phyloP scores from a whole-genome alignment of 495 filamentous ascomycete genomes.

The Penicillium crystallinum region DNA sequence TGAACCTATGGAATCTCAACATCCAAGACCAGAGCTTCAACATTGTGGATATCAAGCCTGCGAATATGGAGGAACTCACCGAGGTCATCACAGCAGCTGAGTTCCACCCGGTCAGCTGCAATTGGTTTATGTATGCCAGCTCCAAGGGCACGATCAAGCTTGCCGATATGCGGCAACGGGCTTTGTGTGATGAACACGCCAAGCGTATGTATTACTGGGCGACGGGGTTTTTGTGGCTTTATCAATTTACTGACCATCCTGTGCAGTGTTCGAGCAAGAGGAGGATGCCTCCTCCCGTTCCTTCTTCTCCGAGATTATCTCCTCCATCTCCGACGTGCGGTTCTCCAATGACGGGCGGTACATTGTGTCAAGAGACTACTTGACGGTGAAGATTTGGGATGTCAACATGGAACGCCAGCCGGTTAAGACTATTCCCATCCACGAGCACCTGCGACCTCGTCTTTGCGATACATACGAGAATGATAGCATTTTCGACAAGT shows the following conservation, averaged over 20 bases:
- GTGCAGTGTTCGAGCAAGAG: constrained; percentile 92
- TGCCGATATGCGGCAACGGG: constrained; percentile 95
- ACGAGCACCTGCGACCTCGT: constrained; percentile 90
- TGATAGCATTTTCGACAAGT: constrained; percentile 99
- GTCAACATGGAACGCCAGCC: constrained; percentile 97
- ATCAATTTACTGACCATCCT: constrained; percentile 10
- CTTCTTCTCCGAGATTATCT: constrained; percentile 99
- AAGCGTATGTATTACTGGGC: constrained; percentile 63
- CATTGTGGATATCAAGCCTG: constrained; percentile 98
- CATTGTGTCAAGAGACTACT: constrained; percentile 94
- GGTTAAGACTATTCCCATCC: constrained; percentile 97
- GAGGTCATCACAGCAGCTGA: constrained; percentile 98
- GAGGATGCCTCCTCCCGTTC: constrained; percentile 98
- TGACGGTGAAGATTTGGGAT: constrained; percentile 99
- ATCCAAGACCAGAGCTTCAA: constrained; percentile 99
- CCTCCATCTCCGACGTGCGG: constrained; percentile 96
- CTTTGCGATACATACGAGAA: constrained; percentile 99
- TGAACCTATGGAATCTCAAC: constrained; percentile 98
- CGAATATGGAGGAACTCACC: constrained; percentile 99
- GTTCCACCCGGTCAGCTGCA: constrained; percentile 95
- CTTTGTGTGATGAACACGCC: constrained; percentile 89
- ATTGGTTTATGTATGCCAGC: constrained; percentile 99
- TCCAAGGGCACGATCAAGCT: constrained; percentile 99
- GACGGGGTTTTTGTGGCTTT: background rate
- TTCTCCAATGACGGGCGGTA: constrained; percentile 96